Base-by-base conservation (phyloP, 306 rosid genomes). In the Casuarina equisetifolia region DNA sequence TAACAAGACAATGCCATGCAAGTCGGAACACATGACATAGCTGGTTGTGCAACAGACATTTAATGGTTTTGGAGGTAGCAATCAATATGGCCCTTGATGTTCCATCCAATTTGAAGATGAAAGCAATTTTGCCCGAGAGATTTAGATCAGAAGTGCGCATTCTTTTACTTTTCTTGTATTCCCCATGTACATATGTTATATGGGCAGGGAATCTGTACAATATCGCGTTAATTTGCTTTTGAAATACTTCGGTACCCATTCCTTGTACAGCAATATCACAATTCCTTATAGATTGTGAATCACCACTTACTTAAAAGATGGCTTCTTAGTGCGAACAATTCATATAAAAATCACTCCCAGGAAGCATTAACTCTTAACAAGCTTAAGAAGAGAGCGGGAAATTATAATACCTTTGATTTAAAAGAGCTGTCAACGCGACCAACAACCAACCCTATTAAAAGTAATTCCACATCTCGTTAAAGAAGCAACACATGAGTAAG, bases 381-480 rank as follows among this genome's bases (percentile, higher is more conserved):
- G 32, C 40, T 61, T 4, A 42, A 76, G 82, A 73, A 46, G 49
- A 73, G 25, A 76, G 70, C 19, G 19, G 69, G 63, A 35, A 36
- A 72, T 70, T 74, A 54, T 58, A 75, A 74, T 84, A 84, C 89
- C 91, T 75, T 40, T 9, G 70, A 74, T 58, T 80, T 83, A 43
- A 78, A 35, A 39, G 80, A 69, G 69, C 78, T 75, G 55, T 78
- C 69, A 79, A 74, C 83, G 70, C 77, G 83, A 72, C 59, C 61
- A 72, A 73, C 81, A 50, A 82, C 72, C 73, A 74, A 78, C 79
- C 75, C 95, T 90, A 86, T 77, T 67, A 81, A 74, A 78, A 57
- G 55, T 10, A 83, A 82, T 79, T 74, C 42, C 70, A 57, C 62
- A 82, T 81, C 49, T 84, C 70, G 53, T 71, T 48, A 76, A n/a